Base-by-base conservation (phyloP, 805 yeast species). In the Komagataella mondaviorum region DNA sequence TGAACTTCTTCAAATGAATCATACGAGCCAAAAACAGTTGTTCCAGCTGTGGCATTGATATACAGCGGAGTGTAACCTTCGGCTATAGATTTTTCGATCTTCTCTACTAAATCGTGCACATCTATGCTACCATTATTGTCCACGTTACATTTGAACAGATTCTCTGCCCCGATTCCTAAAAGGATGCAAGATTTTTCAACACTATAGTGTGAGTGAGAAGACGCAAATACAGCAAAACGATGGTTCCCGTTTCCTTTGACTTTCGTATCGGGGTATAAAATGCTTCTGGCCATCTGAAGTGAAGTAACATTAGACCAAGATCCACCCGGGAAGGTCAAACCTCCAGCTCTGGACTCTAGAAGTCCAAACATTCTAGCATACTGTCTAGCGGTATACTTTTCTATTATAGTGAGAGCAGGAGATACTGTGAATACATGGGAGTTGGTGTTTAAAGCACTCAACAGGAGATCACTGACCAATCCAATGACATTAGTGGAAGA, bases 401-500 rank as follows among this genome's bases (percentile, higher is more conserved):
- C 96, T 51, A 88, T 78, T 14, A 85, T 73, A 0, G 91, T 80
- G 48, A 88, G 68, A 1, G 85, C 85, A 0, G 96, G 96, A 3
- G 91, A 81, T 1, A 88, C 96, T 0, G 90, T 85, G 60, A 77
- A 87, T 1, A 88, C 95, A 62, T 87, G 95, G 1, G 90, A 81
- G 64, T 88, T 88, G 2, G 96, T 88, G 66, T 88, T 87, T 51
- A 87, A 68, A 7, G 83, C 67, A 36, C 88, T 78, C 51, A 87
- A 68, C 3, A 87, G 62, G 50, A 87, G 53, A 62, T 87, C 96
- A 2, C 87, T 73, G 5, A 87, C 73, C 5, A 87, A 78, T 6
- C 96, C 96, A 30, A 86, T 81, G 1, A 95, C 90, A 60, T 86
- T 87, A 23, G 87, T 86, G n/a, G 87, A 78, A 0, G 95, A 95